Evolutionary conservation across 805 yeast species (phyloP).

Genomic region (Metschnikowia baotianmanensis): DNA sequence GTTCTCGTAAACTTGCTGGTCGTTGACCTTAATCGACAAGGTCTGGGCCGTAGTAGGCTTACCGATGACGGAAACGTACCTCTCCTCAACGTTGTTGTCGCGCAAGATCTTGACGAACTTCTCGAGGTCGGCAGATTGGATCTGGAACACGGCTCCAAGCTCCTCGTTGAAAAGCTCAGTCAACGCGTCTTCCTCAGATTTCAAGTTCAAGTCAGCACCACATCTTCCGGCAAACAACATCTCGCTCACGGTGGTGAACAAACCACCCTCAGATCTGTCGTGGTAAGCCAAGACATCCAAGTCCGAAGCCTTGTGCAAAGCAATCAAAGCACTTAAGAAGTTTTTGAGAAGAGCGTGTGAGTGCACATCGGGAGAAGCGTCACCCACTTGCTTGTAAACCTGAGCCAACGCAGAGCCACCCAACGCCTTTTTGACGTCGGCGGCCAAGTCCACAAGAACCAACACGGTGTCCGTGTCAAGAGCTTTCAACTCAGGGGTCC

Average conservation of each 20-base stretch:
- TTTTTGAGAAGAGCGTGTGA: constrained; percentile 60
- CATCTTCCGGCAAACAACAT: constrained; percentile 97
- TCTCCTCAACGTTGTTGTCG: constrained; percentile 55
- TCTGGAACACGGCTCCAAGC: constrained; percentile 94
- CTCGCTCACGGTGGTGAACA: constrained; percentile 78
- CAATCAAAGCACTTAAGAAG: constrained; percentile 65
- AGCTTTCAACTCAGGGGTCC: constrained; percentile 84
- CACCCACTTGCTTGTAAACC: constrained; percentile 85
- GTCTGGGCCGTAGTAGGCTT: constrained; percentile 56
- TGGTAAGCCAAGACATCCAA: constrained; percentile 82
- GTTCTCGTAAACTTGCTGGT: constrained; percentile 44
- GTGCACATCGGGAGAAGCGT: constrained; percentile 79
- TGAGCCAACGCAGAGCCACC: constrained; percentile 97
- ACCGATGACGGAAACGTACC: constrained; percentile 63
- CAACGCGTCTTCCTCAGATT: constrained; percentile 42
- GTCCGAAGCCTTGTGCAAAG: constrained; percentile 68
- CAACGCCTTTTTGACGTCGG: constrained; percentile 50
- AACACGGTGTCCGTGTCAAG: constrained; percentile 54
- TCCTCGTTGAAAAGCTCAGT: constrained; percentile 84
- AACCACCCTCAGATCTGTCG: constrained; percentile 96
- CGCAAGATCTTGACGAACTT: constrained; percentile 55
- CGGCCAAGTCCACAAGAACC: constrained; percentile 78
- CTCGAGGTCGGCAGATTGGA: constrained; percentile 50
- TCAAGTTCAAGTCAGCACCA: constrained; percentile 63
- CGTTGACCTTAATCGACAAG: constrained; percentile 48